A percentile compares a stretch with the other conserved stretches of the same genome.
phyloP scores from a whole-genome alignment of 495 filamentous ascomycete genomes.

The Daldinia vernicosa region DNA sequence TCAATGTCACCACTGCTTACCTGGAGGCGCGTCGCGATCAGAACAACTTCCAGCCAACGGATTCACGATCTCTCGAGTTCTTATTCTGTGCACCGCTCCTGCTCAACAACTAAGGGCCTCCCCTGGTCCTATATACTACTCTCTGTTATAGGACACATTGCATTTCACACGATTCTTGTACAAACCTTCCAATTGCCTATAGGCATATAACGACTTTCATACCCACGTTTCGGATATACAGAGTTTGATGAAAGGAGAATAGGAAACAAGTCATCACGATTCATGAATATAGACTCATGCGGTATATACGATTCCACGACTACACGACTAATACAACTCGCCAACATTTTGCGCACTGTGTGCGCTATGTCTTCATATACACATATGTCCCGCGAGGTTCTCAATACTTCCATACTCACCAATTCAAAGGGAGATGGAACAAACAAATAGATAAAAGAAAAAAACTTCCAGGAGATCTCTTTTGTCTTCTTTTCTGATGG shows the following conservation, averaged over 20 bases:
- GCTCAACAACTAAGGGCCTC: conserved; percentile 40
- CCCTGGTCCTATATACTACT: background rate
- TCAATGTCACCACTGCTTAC: conserved; percentile 61
- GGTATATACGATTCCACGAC: conserved; percentile 1
- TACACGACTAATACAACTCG: conserved; percentile 1
- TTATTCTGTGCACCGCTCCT: conserved; percentile 71
- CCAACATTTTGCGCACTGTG: background rate
- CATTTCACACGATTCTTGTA: conserved; percentile 17
- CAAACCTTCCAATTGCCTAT: background rate
- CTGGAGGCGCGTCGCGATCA: conserved; percentile 54
- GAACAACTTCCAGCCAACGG: conserved; percentile 66
- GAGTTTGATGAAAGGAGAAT: background rate
- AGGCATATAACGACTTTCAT: background rate
- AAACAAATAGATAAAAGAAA: conserved; percentile 25
- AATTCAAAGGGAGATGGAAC: background rate
- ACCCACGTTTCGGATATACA: background rate
- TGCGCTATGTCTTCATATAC: background rate
- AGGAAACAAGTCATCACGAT: conserved; percentile 13
- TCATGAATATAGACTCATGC: conserved; percentile 23
- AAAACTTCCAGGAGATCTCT: background rate
- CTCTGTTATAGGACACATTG: background rate
- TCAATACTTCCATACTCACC: background rate
- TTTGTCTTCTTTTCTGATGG: background rate
- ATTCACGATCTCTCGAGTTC: conserved; percentile 74
- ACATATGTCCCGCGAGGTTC: background rate